phyloP scores from a whole-genome alignment of 1,139 yeast genomes.

The Groenewaldozyma sp. region DNA sequence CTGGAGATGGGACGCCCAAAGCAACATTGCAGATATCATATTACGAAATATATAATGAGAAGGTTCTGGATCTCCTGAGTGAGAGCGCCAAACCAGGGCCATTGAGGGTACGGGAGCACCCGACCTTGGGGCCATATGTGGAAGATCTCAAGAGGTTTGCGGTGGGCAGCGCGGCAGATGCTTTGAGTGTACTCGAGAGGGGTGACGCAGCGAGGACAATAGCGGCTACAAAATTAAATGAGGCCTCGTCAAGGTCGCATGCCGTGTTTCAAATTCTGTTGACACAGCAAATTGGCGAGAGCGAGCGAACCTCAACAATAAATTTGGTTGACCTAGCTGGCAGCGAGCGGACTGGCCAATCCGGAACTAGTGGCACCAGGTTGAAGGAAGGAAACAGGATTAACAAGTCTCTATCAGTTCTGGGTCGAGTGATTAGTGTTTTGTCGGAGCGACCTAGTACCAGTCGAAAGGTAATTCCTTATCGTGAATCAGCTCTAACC shows the following conservation, averaged over 20 bases:
- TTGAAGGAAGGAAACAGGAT: conserved; percentile 62
- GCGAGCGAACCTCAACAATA: conserved; percentile 33
- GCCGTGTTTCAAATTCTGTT: conserved; percentile 23
- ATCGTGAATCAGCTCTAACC: conserved; percentile 74
- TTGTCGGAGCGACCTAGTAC: conserved; percentile 43
- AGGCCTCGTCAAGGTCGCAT: conserved; percentile 24
- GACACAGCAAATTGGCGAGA: conserved; percentile 15
- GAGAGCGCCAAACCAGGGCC: conserved; percentile 4
- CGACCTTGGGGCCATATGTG: conserved; percentile 17
- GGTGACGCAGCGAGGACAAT: conserved; percentile 23
- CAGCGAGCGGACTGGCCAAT: conserved; percentile 74
- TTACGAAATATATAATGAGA: conserved; percentile 67
- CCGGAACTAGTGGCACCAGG: conserved; percentile 28
- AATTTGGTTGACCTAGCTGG: conserved; percentile 86
- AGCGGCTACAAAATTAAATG: conserved; percentile 22
- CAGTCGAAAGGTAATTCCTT: conserved; percentile 42
- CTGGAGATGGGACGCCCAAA: not conserved
- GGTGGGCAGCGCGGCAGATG: conserved; percentile 14
- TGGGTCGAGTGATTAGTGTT: conserved; percentile 75
- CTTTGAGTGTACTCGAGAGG: conserved; percentile 15
- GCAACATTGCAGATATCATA: conserved; percentile 16
- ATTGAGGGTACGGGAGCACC: conserved; percentile 20
- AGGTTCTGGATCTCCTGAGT: conserved; percentile 46
- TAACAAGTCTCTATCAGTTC: conserved; percentile 67
- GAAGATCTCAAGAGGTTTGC: conserved; percentile 19